These are phyloP conservation scores for Hypoxylon sp. DNA, from an alignment of 2,329 filamentous ascomycete species.

Conservation along the genomic window DNA sequence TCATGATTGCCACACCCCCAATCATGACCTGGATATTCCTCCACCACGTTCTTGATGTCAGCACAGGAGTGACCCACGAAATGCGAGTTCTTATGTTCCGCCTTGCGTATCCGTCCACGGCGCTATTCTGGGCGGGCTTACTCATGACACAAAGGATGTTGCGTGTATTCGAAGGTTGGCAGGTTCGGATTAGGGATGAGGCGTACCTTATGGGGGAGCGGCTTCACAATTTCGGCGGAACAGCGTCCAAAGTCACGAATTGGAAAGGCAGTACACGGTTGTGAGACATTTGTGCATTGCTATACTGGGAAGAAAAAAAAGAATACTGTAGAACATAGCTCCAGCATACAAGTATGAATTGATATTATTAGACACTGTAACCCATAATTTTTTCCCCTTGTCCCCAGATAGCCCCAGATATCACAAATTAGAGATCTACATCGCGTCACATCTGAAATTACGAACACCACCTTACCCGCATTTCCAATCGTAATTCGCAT, in stretches of 20 bases:
- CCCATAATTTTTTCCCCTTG: neutral
- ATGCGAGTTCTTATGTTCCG: slow-evolving; percentile 63
- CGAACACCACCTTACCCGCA: neutral
- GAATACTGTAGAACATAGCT: slow-evolving; percentile 8
- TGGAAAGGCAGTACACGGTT: slow-evolving; percentile 50
- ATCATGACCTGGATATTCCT: slow-evolving; percentile 69
- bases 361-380: slow-evolving; percentile 10
- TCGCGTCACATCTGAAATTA: slow-evolving; percentile 1
- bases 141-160: slow-evolving; percentile 67
- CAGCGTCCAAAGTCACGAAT: slow-evolving; percentile 46
- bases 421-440: neutral
- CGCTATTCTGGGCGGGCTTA: slow-evolving; percentile 64
- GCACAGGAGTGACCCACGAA: slow-evolving; percentile 46
- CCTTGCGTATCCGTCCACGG: slow-evolving; percentile 78
- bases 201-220: slow-evolving; percentile 96
- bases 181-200: slow-evolving; percentile 88
- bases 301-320: slow-evolving; percentile 2
- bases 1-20: slow-evolving; percentile 77
- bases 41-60: slow-evolving; percentile 46
- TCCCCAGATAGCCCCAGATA: neutral
- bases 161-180: slow-evolving; percentile 80
- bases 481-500: neutral
- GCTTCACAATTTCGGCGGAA: slow-evolving; percentile 83
- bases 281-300: slow-evolving; percentile 15
- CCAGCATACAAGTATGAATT: slow-evolving; percentile 18